A percentile compares a stretch with the other conserved stretches of the same genome.
Conservation (phyloP, 2,329 filamentous ascomycete species). For the Arthrobotrys pseudoclavata region DNA sequence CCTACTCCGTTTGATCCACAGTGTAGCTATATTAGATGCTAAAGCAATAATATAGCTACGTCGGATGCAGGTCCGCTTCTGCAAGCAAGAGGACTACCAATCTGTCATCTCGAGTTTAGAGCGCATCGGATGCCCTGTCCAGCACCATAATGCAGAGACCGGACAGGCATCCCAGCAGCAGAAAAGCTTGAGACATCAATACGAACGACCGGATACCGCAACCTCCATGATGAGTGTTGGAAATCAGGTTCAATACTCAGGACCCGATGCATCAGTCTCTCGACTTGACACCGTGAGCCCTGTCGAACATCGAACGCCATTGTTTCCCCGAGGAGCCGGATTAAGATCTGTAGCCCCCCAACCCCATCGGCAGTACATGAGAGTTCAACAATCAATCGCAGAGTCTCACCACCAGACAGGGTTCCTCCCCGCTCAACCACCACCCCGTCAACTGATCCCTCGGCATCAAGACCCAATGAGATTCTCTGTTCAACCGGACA, state of each 20-base stretch:
- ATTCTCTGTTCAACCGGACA: constrained; percentile 8
- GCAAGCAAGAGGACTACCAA: constrained; percentile 43
- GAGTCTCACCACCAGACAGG: not conserved
- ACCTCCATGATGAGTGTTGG: constrained; percentile 24
- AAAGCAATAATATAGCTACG: constrained; percentile 31
- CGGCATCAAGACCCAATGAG: constrained; percentile 14
- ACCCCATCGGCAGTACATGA: constrained; percentile 31
- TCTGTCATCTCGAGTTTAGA: constrained; percentile 36
- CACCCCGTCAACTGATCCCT: constrained; percentile 4
- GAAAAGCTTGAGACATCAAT: constrained; percentile 15
- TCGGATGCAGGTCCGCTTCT: constrained; percentile 53
- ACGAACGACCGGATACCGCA: constrained; percentile 25
- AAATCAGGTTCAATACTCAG: constrained; percentile 28
- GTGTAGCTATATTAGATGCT: not conserved
- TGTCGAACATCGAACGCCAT: constrained; percentile 17
- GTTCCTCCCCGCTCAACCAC: not conserved
- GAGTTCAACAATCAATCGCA: not conserved
- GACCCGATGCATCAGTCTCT: constrained; percentile 4
- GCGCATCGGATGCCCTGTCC: constrained; percentile 47
- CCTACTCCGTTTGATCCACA: not conserved
- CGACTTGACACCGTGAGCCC: not conserved
- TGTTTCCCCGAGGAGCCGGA: constrained; percentile 1
- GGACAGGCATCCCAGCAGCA: constrained; percentile 19
- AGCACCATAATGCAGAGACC: constrained; percentile 41
- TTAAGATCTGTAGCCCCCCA: not conserved